Conservation (phyloP, 192 early-diverging fungal species). For the Fimicolochytrium jonesii region DNA sequence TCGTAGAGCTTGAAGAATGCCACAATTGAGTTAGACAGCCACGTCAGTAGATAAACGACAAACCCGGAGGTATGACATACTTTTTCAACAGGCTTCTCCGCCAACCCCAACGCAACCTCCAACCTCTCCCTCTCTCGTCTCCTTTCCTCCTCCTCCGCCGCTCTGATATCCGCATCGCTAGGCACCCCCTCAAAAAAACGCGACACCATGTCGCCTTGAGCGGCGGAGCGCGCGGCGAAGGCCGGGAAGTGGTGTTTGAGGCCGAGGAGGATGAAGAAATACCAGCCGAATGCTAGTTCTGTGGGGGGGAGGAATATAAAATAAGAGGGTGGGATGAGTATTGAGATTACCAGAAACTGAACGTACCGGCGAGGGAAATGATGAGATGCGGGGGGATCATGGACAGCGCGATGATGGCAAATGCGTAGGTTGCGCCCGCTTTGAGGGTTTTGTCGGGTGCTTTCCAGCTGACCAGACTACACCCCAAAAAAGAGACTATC, state of each 20-base stretch:
- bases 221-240: background rate
- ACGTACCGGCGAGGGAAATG: constrained; percentile 9
- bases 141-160: background rate
- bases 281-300: constrained; percentile 12
- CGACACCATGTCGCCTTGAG: background rate
- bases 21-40: too few relatives aligned
- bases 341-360: too few relatives aligned
- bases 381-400: background rate
- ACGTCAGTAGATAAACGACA: too few relatives aligned
- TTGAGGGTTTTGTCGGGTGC: constrained; percentile 6
- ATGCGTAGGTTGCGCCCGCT: background rate
- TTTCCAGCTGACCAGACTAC: constrained; percentile 13
- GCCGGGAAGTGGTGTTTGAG: constrained; percentile 15
- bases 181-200: constrained; percentile 19
- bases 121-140: too few relatives aligned
- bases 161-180: constrained; percentile 8
- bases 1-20: constrained; percentile 6
- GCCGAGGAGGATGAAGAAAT: constrained; percentile 16
- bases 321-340: too few relatives aligned
- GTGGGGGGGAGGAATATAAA: too few relatives aligned
- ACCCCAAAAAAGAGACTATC: background rate
- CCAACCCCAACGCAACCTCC: too few relatives aligned
- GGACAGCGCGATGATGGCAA: background rate
- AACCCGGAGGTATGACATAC: too few relatives aligned
- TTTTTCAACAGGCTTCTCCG: too few relatives aligned